Base-by-base conservation (phyloP, 2,329 filamentous ascomycete genomes). In the Fusarium sp. region DNA sequence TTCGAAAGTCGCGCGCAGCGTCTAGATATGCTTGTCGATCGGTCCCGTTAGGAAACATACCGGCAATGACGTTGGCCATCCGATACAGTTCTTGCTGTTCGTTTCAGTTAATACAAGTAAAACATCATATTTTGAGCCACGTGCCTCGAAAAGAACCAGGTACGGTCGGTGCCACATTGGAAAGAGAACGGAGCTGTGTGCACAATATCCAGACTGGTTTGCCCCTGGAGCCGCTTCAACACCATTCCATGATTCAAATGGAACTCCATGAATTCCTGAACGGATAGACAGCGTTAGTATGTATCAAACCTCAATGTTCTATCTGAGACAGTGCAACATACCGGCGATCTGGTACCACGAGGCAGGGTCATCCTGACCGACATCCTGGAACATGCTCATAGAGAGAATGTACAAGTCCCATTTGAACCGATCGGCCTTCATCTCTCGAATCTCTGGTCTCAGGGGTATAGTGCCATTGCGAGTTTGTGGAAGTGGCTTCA, bases 101-200 rank as follows among this genome's bases (percentile, higher is more conserved):
- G 1, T 15, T n/a, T 4, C 10, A 14, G 53, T 77, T 32, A 77
- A 62, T 32, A 34, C n/a, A 23, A 21, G 21, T 17, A 21, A n/a
- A 1, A 24, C n/a, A 6, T n/a, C 4, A 5, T 15, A 8, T 17
- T 3, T 3, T 11, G 17, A 8, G 10, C 5, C 26, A 36, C 74
- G 58, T 62, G 85, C 86, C 81, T 88, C 86, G 57, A 86, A 86
- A 49, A 88, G 76, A 28, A 83, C 85, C 59, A 96, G 81, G 77
- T 95, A 96, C 1, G 92, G 91, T 48, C 93, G 87, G 82, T 97
- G 93, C 93, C 93, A 96, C 38, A 89, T 85, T 38, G 90, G 87
- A 75, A 97, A 96, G 17, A 96, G 80, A 39, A 90, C 87, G 2
- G 91, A 91, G 23, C 84, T 86, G 77, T 97, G 93, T 15, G 87